Conservation (phyloP, 1,139 yeast genomes). For the Protomyces arabidopsidicola region DNA sequence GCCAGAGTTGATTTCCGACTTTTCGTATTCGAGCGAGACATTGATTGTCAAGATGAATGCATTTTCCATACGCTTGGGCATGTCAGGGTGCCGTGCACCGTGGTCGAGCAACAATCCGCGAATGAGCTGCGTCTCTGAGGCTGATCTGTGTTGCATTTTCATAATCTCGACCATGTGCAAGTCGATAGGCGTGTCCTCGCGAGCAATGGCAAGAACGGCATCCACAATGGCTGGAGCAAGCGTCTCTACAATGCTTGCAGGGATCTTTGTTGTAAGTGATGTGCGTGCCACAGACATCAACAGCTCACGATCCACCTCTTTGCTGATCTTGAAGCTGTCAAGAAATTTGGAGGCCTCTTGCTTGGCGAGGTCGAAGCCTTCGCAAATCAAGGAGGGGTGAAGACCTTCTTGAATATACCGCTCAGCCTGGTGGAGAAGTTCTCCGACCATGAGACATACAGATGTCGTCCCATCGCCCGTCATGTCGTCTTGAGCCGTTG, state of each 20-base stretch:
- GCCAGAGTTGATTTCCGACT: conserved; percentile 95
- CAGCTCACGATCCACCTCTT: conserved; percentile 70
- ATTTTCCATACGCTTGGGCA: conserved; percentile 84
- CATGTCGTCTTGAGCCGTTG: conserved; percentile 97
- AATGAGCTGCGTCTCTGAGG: conserved; percentile 75
- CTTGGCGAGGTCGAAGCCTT: conserved; percentile 90
- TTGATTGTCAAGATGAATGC: conserved; percentile 83
- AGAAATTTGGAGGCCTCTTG: conserved; percentile 61
- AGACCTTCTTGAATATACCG: conserved; percentile 88
- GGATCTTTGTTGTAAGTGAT: conserved; percentile 81
- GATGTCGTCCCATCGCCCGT: conserved; percentile 99
- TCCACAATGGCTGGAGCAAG: conserved; percentile 94
- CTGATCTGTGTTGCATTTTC: conserved; percentile 93
- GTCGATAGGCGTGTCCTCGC: conserved; percentile 56
- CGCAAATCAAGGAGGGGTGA: conserved; percentile 90
- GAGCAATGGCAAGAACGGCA: conserved; percentile 77
- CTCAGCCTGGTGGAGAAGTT: conserved; percentile 88
- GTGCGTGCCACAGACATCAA: conserved; percentile 87
- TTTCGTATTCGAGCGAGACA: conserved; percentile 93
- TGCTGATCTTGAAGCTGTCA: conserved; percentile 52
- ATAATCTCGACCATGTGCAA: conserved; percentile 97
- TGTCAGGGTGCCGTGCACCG: conserved; percentile 98
- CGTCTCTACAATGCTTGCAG: conserved; percentile 66
- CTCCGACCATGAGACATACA: conserved; percentile 91
- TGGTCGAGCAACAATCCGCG: conserved; percentile 93